These are phyloP conservation scores for Panaeolus papilionaceus DNA, from an alignment of 768 basidiomycete species.

Conservation along the genomic window DNA sequence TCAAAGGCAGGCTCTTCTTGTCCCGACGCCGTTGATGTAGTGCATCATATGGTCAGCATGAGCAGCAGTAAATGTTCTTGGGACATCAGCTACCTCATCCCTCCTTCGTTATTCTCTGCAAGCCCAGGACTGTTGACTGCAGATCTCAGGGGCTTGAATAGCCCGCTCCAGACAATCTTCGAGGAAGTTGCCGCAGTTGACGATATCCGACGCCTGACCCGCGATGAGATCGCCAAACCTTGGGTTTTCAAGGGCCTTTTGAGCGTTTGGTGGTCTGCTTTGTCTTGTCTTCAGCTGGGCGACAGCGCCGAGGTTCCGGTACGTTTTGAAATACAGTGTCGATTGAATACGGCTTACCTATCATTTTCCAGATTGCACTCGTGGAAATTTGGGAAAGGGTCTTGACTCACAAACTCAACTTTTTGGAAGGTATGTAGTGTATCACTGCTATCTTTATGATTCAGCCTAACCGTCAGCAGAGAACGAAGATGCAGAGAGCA, in stretches of 20 bases:
- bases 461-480: slow-evolving; percentile 39
- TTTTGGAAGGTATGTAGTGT: slow-evolving; percentile 48
- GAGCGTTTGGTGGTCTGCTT: slow-evolving; percentile 56
- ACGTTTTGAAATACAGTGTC: slow-evolving; percentile 30
- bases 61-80: slow-evolving; percentile 39
- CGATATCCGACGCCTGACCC: slow-evolving; percentile 63
- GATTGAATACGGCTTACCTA: not conserved
- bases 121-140: slow-evolving; percentile 32
- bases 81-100: slow-evolving; percentile 39
- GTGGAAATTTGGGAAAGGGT: slow-evolving; percentile 64
- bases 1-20: slow-evolving; percentile 56
- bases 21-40: slow-evolving; percentile 60
- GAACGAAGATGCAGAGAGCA: slow-evolving; percentile 45
- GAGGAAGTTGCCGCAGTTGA: slow-evolving; percentile 57
- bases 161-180: slow-evolving; percentile 56
- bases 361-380: slow-evolving; percentile 29
- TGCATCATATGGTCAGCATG: slow-evolving; percentile 44
- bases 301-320: slow-evolving; percentile 58
- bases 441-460: slow-evolving; percentile 13
- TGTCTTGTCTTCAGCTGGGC: slow-evolving; percentile 49
- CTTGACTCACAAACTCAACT: slow-evolving; percentile 52
- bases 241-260: slow-evolving; percentile 61
- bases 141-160: slow-evolving; percentile 43
- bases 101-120: slow-evolving; percentile 31
- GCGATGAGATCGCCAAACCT: slow-evolving; percentile 58